Evolutionary conservation across 257 asterid species (phyloP), one percentile per base, ranked within the genome.

Genomic region (Solanum okadae): DNA sequence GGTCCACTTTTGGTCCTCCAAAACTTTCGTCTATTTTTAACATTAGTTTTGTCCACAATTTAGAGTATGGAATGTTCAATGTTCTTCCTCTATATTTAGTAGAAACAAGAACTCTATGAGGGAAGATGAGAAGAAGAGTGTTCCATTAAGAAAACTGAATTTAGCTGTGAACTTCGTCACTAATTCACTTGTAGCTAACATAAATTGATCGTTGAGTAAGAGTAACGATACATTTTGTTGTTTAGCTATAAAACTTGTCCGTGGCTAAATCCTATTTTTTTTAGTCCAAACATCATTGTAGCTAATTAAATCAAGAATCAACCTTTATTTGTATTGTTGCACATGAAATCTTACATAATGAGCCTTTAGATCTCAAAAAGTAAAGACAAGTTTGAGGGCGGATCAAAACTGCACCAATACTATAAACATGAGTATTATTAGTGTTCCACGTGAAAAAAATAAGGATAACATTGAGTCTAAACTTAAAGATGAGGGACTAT

Each of bases 401-500:
- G 22, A 52, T 0, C 23, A 56, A 0, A 56, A 56, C 65, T 56
- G 1, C n/a, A 2, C 65, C 65, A 56, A 56, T 59, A 20, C 11
- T 7, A 59, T 59, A 59, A 56, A 0, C 25, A 20, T 59, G 25
- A 56, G 67, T 0, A 56, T 20, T 20, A 56, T 20, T 56, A 56
- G 12, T 56, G 67, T 20, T 56, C 2, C 11, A 20, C 0, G 0
- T 20, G 11, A 13, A 49, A 46, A 46, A 49, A 15, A 14, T 15
- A 49, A 49, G 61, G 3, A 49, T 46, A 14, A 46, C 56, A 4
- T 46, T 14, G 4, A 2, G 9, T 16, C 10, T 52, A 0, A 16
- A 52, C 63, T 2, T 0, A 20, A 56, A 56, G 0, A 20, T 18
- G 1, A 20, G 11, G 0, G 0, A 56, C 25, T 5, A 0, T 15